These are phyloP conservation scores for Didymella sp. DNA, from an alignment of 2,329 filamentous ascomycete species.

Conservation along the genomic window DNA sequence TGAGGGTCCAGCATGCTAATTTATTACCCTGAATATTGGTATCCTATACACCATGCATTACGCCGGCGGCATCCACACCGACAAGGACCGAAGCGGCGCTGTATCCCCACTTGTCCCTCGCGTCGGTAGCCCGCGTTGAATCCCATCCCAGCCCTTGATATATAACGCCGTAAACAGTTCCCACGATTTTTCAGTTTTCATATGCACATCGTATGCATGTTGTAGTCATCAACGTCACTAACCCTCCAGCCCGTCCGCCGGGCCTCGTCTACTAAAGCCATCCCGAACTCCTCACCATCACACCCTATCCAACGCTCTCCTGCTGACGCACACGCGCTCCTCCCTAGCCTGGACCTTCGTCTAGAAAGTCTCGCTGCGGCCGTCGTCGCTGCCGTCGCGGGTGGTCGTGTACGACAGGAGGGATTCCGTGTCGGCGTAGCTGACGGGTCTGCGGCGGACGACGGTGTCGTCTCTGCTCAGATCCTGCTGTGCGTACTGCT, in stretches of 20 bases:
- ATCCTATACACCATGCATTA: neutral
- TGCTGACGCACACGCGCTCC: neutral
- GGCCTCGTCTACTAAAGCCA: too few relatives aligned
- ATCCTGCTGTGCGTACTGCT: conserved; percentile 9
- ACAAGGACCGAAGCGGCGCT: neutral
- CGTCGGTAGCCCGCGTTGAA: too few relatives aligned
- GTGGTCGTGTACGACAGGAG: conserved; percentile 29
- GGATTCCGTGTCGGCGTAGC: conserved; percentile 5
- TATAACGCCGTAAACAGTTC: neutral
- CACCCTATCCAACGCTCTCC: neutral
- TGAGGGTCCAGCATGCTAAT: too few relatives aligned
- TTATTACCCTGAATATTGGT: too few relatives aligned
- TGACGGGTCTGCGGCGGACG: conserved; percentile 44
- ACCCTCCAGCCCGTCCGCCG: too few relatives aligned
- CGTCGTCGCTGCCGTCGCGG: conserved; percentile 27
- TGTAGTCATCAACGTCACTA: neutral
- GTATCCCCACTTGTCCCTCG: too few relatives aligned
- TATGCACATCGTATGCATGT: neutral
- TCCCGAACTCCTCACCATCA: too few relatives aligned
- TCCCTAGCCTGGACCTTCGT: neutral
- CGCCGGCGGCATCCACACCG: too few relatives aligned
- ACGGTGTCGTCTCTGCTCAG: conserved; percentile 36
- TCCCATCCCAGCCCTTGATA: neutral
- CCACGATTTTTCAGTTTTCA: too few relatives aligned
- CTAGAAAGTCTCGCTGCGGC: conserved; percentile 16